phyloP scores from a whole-genome alignment of 192 early-diverging fungal species.

The Linnemannia exigua region DNA sequence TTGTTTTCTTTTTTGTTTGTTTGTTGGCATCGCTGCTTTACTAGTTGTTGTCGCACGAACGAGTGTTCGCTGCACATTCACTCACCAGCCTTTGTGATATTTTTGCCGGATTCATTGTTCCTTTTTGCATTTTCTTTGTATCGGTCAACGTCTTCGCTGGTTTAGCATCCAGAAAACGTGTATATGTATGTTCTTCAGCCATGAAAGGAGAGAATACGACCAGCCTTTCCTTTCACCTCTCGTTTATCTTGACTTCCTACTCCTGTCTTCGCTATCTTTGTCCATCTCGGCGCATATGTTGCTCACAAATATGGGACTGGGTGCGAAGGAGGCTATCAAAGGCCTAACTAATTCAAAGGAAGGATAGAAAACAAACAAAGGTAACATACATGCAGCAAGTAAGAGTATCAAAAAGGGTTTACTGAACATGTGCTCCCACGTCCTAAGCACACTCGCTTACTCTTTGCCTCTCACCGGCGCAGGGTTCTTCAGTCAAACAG shows the following conservation, averaged over 20 bases:
- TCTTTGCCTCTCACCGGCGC: background rate
- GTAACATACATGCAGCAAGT: background rate
- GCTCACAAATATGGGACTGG: background rate
- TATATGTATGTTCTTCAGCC: background rate
- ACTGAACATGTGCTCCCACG: background rate
- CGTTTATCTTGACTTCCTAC: background rate
- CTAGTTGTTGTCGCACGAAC: background rate
- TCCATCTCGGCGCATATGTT: constrained; percentile 8
- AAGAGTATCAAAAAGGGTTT: background rate
- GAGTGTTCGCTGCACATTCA: background rate
- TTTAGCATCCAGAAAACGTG: background rate
- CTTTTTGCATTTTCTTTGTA: too few relatives aligned
- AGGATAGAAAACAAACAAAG: background rate
- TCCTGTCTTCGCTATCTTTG: background rate
- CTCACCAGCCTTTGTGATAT: background rate
- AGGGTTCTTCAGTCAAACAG: background rate
- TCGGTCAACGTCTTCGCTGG: background rate
- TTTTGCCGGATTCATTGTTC: background rate
- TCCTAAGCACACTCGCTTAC: background rate
- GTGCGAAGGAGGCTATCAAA: background rate
- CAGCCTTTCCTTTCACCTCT: background rate
- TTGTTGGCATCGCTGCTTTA: background rate
- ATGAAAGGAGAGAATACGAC: background rate
- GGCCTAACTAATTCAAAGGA: background rate
- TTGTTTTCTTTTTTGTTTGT: background rate